Percentiles rank a stretch among this genome's conserved stretches.
phyloP scores from a whole-genome alignment of 2,329 filamentous ascomycete species.

The Fusarium sulawesiense region DNA sequence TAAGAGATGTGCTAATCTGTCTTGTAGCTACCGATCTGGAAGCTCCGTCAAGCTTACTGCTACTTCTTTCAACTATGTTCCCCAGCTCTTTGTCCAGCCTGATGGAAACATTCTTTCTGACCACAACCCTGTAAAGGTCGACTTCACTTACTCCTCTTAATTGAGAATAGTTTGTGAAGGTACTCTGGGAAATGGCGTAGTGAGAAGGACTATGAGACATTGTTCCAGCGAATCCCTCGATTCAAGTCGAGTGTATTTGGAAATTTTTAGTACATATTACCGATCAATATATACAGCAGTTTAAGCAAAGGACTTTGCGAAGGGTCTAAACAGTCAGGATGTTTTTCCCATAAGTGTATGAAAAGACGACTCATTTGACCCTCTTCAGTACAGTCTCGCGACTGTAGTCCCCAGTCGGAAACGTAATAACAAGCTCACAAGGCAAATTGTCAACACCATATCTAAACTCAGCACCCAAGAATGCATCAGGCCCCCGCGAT shows the following conservation, averaged over 20 bases:
- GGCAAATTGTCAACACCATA: background rate
- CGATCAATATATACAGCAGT: background rate
- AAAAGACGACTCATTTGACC: background rate
- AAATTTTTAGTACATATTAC: background rate
- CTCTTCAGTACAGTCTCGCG: background rate
- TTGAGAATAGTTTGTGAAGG: background rate
- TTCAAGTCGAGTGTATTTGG: background rate
- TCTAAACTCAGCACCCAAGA: background rate
- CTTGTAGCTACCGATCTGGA: conserved; percentile 60
- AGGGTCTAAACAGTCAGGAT: background rate
- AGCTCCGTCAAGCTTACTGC: conserved; percentile 60
- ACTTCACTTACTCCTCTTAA: conserved; percentile 53
- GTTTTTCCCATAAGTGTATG: rapidly evolving
- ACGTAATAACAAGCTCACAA: background rate
- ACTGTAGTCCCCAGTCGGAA: background rate
- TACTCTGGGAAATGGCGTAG: too few relatives aligned
- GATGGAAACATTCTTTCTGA: conserved; percentile 70
- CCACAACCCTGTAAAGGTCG: conserved; percentile 72
- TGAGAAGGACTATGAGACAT: background rate
- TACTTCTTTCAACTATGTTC: conserved; percentile 65
- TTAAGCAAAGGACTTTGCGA: rapidly evolving
- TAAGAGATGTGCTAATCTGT: background rate
- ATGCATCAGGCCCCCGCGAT: background rate
- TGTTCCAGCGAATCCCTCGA: background rate
- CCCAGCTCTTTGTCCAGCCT: conserved; percentile 65